Percentiles rank a stretch among this genome's conserved stretches.
Conservation (phyloP, 345 rosid species). For the Eutrema heterophyllum region DNA sequence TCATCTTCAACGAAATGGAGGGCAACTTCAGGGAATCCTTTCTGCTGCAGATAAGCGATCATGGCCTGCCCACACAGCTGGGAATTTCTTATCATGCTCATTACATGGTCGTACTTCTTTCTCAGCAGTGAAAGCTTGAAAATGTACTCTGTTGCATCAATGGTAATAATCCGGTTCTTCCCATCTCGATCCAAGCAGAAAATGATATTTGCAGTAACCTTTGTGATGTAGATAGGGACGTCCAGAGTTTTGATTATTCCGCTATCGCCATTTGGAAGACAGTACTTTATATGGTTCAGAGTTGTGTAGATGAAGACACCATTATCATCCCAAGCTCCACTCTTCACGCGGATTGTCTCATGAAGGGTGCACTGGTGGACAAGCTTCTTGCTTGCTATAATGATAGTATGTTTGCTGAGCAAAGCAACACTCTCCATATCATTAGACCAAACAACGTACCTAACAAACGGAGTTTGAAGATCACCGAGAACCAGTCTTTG, state of each 20-base stretch:
- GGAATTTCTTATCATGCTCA: constrained; percentile 93
- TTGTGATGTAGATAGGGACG: constrained; percentile 77
- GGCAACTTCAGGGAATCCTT: constrained; percentile 98
- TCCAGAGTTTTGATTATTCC: constrained; percentile 86
- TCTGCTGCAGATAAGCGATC: constrained; percentile 95
- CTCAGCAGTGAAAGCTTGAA: constrained; percentile 77
- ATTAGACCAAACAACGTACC: constrained; percentile 84
- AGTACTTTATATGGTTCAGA: constrained; percentile 80
- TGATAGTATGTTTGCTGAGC: constrained; percentile 90
- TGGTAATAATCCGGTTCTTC: constrained; percentile 15
- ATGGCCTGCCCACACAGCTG: constrained; percentile 96
- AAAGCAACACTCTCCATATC: constrained; percentile 93
- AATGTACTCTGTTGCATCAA: constrained; percentile 84
- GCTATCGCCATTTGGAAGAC: constrained; percentile 91
- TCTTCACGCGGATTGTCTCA: constrained; percentile 87
- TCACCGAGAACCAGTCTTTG: constrained; percentile 84
- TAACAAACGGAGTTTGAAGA: constrained; percentile 71
- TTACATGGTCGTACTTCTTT: constrained; percentile 83
- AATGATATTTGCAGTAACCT: constrained; percentile 60
- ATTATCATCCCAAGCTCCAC: constrained; percentile 97
- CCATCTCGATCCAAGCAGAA: constrained; percentile 91
- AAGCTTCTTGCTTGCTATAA: constrained; percentile 78
- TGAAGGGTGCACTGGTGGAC: constrained; percentile 83
- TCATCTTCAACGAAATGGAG: constrained; percentile 95
- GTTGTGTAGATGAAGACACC: constrained; percentile 92